A percentile compares a stretch with the other conserved stretches of the same genome.
Evolutionary conservation across 805 yeast species (phyloP).

Genomic region (Barnettozyma pratensis): DNA sequence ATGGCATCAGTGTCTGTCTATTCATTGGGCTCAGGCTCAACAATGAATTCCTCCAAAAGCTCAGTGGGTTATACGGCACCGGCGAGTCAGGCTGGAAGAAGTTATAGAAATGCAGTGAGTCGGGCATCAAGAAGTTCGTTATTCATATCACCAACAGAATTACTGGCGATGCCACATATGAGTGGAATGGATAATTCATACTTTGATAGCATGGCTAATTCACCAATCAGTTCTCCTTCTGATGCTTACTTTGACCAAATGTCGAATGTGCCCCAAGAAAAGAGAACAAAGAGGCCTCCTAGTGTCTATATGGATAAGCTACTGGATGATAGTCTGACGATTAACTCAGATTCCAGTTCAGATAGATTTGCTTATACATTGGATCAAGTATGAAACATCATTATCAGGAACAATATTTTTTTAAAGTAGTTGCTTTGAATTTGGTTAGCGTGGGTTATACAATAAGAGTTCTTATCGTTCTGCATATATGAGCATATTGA

Average conservation of each 20-base stretch:
- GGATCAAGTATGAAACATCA: slow-evolving; percentile 15
- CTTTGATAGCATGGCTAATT: slow-evolving; percentile 4
- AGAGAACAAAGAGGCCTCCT: slow-evolving; percentile 38
- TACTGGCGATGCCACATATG: slow-evolving; percentile 24
- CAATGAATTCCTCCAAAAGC: slow-evolving; percentile 19
- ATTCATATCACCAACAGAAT: slow-evolving; percentile 49
- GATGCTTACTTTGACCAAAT: slow-evolving; percentile 5
- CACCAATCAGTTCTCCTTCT: slow-evolving; percentile 24
- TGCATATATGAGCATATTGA: no score
- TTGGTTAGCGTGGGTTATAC: no score
- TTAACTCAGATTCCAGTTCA: slow-evolving; percentile 2
- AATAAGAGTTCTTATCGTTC: no score
- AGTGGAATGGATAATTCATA: slow-evolving; percentile 5
- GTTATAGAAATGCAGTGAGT: slow-evolving; percentile 21
- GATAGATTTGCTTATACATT: slow-evolving; percentile 4
- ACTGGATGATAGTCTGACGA: slow-evolving; percentile 27
- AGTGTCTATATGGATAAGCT: slow-evolving; percentile 44
- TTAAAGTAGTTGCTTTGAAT: no score
- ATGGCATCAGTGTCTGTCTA: slow-evolving; percentile 25
- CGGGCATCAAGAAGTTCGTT: slow-evolving; percentile 36
- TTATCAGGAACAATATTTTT: no score
- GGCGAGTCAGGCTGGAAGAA: slow-evolving; percentile 16
- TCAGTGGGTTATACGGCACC: slow-evolving; percentile 16
- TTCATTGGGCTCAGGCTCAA: slow-evolving; percentile 28
- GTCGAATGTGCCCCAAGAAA: slow-evolving; percentile 2